These are phyloP conservation scores for Phaseolus coccineus DNA, from an alignment of 331 rosid species.

Conservation along the genomic window DNA sequence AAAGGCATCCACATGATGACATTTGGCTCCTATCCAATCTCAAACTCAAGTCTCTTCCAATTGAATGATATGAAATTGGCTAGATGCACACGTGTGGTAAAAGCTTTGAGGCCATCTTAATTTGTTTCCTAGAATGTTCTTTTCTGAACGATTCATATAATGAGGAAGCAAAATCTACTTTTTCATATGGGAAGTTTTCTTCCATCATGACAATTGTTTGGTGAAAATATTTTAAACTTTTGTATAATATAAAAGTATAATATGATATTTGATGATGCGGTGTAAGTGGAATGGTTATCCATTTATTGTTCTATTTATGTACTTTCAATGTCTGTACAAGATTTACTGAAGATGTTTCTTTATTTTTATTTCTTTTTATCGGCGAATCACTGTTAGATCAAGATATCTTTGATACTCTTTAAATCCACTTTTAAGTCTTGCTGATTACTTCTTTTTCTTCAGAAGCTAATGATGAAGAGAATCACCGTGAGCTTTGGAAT, in stretches of 20 bases:
- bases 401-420: constrained; percentile 30
- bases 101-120: constrained; percentile 1
- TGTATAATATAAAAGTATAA: not conserved
- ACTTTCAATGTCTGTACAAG: constrained; percentile 29
- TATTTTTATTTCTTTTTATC: no score
- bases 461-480: constrained; percentile 58
- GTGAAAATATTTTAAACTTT: not conserved
- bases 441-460: constrained; percentile 34
- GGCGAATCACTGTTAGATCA: constrained; percentile 19
- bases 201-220: not conserved
- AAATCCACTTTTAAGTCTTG: constrained; percentile 32
- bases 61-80: not conserved
- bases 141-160: constrained; percentile 1
- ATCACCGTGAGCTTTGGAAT: constrained; percentile 58
- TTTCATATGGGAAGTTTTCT: not conserved
- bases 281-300: constrained; percentile 2
- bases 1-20: not conserved
- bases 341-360: constrained; percentile 7
- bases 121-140: not conserved
- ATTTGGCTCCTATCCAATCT: not conserved
- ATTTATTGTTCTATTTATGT: constrained; percentile 19
- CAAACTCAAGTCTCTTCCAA: not conserved
- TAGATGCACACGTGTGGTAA: not conserved
- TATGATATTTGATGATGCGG: constrained; percentile 25
- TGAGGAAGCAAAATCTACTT: not conserved